A percentile compares a stretch with the other conserved stretches of the same genome.
phyloP scores from a whole-genome alignment of 106 monocot species.

The Platanthera zijinensis region DNA sequence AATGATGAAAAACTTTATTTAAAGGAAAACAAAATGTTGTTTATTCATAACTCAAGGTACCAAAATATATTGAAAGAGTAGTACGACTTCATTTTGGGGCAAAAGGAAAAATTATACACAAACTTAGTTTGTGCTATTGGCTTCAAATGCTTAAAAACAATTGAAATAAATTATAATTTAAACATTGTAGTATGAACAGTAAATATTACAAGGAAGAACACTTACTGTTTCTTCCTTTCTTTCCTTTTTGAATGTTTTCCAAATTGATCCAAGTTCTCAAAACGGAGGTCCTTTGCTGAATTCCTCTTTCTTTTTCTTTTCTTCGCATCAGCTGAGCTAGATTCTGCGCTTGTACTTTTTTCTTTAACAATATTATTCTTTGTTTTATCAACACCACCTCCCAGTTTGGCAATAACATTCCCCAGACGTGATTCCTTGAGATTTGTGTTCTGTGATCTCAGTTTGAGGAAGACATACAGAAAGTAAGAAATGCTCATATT shows the following conservation, averaged over 20 bases:
- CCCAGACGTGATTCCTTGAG: constrained; percentile 6
- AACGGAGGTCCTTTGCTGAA: constrained; percentile 36
- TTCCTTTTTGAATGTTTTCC: constrained; percentile 28
- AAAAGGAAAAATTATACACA: neutral
- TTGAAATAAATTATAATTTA: neutral
- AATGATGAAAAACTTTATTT: neutral
- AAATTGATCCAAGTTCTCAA: constrained; percentile 26
- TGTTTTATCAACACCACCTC: constrained; percentile 2
- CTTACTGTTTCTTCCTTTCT: constrained; percentile 59
- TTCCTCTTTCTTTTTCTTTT: constrained; percentile 42
- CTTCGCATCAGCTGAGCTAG: constrained; percentile 11
- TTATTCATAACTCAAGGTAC: neutral
- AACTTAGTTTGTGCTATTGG: neutral
- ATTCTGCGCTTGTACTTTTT: constrained; percentile 8
- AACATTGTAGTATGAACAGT: neutral
- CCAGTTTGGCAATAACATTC: neutral
- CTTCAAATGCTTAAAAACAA: neutral
- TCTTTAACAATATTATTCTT: neutral
- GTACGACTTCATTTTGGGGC: neutral
- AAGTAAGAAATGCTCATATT: too few species aligned
- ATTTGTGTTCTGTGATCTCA: constrained; percentile 23
- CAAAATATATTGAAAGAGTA: neutral
- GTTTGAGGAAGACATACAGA: too few species aligned
- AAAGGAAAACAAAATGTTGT: neutral
- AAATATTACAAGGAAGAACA: neutral